These are phyloP conservation scores for Saccharomyces kudriavzevii DNA, from an alignment of 805 yeast genomes.

Conservation along the genomic window DNA sequence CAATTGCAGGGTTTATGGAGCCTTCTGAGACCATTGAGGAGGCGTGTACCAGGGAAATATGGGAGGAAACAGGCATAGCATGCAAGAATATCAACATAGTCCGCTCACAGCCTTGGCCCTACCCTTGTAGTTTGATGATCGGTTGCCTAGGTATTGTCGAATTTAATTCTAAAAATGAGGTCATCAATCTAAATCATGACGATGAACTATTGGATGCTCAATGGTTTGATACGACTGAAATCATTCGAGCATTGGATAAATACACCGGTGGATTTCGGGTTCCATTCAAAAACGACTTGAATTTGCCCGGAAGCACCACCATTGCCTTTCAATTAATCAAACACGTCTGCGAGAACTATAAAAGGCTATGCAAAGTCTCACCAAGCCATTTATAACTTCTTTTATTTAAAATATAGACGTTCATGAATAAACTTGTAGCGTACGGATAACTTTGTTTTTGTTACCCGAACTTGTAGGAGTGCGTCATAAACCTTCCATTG, in stretches of 20 bases:
- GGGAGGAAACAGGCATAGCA: slow-evolving; percentile 90
- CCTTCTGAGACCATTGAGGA: slow-evolving; percentile 88
- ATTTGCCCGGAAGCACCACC: slow-evolving; percentile 27
- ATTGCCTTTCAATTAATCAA: slow-evolving; percentile 24
- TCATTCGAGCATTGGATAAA: slow-evolving; percentile 35
- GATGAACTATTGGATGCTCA: slow-evolving; percentile 78
- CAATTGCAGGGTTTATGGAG: slow-evolving; percentile 94
- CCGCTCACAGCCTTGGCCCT: slow-evolving; percentile 95
- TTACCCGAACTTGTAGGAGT: background rate
- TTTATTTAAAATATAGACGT: background rate
- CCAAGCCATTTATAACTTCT: background rate
- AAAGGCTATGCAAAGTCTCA: background rate
- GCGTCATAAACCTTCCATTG: background rate
- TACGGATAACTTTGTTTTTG: background rate
- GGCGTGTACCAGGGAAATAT: slow-evolving; percentile 80
- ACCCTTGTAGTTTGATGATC: slow-evolving; percentile 86
- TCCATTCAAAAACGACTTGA: slow-evolving; percentile 14
- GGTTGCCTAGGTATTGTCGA: slow-evolving; percentile 83
- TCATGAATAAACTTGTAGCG: background rate
- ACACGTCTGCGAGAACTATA: slow-evolving; percentile 10
- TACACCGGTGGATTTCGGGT: slow-evolving; percentile 16
- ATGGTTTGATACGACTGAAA: slow-evolving; percentile 63
- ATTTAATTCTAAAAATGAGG: slow-evolving; percentile 55
- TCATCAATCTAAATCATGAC: slow-evolving; percentile 69
- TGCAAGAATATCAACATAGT: slow-evolving; percentile 52